phyloP scores from a whole-genome alignment of 2,329 filamentous ascomycete genomes.

The Shiraia sp. region DNA sequence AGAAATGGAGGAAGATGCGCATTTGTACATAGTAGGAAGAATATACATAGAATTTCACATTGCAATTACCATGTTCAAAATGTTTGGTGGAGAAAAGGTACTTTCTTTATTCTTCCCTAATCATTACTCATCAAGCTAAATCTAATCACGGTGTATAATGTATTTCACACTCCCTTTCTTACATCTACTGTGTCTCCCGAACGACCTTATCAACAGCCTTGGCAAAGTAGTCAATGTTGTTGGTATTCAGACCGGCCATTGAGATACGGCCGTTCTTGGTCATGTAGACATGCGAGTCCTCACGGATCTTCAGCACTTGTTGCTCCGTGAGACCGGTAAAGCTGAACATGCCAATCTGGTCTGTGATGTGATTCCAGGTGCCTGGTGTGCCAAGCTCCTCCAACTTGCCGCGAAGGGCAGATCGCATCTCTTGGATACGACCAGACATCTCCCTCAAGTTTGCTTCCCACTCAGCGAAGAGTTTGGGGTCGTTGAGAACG shows the following conservation, averaged over 20 bases:
- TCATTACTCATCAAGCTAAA: no score
- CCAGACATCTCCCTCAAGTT: constrained; percentile 94
- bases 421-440: constrained; percentile 90
- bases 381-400: constrained; percentile 86
- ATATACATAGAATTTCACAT: no score
- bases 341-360: constrained; percentile 99
- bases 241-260: constrained; percentile 95
- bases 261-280: constrained; percentile 98
- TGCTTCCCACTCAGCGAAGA: constrained; percentile 91
- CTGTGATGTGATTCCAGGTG: constrained; percentile 94
- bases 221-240: constrained; percentile 92
- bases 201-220: constrained; percentile 87
- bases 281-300: constrained; percentile 79
- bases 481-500: constrained; percentile 77
- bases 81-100: no score
- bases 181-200: constrained; percentile 51
- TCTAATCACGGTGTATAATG: no score
- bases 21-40: no score
- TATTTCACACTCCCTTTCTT: neutral
- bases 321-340: constrained; percentile 80
- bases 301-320: constrained; percentile 72
- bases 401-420: constrained; percentile 74
- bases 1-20: no score
- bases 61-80: no score
- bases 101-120: no score